A percentile compares a stretch with the other conserved stretches of the same genome.
Evolutionary conservation across 805 yeast species (phyloP).

Genomic region (Wickerhamiella galacta): DNA sequence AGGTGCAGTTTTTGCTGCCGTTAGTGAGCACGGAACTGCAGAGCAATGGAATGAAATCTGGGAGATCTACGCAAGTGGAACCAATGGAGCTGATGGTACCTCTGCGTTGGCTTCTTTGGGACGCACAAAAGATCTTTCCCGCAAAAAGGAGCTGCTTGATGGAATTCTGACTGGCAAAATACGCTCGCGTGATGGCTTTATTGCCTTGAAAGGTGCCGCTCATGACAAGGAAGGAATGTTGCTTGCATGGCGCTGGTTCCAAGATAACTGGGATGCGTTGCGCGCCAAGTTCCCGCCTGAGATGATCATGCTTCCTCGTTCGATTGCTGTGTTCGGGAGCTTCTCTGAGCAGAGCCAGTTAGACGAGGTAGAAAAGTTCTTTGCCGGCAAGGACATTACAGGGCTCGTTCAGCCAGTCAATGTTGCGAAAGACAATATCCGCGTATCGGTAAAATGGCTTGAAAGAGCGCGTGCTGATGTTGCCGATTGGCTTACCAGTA

Average conservation of each 20-base stretch:
- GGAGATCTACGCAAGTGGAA: conserved; percentile 43
- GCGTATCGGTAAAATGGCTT: conserved; percentile 36
- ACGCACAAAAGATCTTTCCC: conserved; percentile 33
- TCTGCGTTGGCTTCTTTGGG: conserved; percentile 60
- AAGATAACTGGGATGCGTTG: conserved; percentile 55
- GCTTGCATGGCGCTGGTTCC: conserved; percentile 58
- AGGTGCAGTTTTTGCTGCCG: conserved; percentile 46
- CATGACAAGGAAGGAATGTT: conserved; percentile 47
- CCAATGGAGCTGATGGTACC: conserved; percentile 47
- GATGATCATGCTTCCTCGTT: conserved; percentile 58
- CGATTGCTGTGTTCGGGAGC: conserved; percentile 45
- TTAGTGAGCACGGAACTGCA: conserved; percentile 45
- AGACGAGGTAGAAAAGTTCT: conserved; percentile 35
- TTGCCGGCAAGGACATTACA: conserved; percentile 29
- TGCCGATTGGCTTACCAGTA: conserved; percentile 33
- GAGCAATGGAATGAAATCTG: conserved; percentile 47
- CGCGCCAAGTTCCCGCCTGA: conserved; percentile 61
- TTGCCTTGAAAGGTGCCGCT: conserved; percentile 62
- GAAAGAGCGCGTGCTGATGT: too few relatives aligned
- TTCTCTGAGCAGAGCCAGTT: conserved; percentile 41
- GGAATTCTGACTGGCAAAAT: conserved; percentile 42
- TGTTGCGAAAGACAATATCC: conserved; percentile 40
- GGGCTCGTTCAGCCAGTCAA: conserved; percentile 43
- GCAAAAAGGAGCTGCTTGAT: conserved; percentile 39
- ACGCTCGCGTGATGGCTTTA: conserved; percentile 52